phyloP scores from a whole-genome alignment of 2,329 filamentous ascomycete genomes.

The Diaporthe velutina region DNA sequence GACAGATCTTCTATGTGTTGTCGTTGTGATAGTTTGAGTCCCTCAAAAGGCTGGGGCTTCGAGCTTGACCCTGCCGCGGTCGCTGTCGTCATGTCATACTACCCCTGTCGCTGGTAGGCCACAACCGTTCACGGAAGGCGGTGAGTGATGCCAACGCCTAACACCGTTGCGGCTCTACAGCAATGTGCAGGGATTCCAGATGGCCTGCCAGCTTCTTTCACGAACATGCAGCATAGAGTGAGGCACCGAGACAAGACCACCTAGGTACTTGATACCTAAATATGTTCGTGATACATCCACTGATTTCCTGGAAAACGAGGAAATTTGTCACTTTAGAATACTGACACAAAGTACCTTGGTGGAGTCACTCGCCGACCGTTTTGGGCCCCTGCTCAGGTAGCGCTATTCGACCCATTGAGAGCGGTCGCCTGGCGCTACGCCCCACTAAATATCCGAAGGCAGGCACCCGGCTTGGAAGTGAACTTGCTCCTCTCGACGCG shows the following conservation, averaged over 20 bases:
- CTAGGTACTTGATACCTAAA: too few species aligned
- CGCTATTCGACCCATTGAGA: not conserved
- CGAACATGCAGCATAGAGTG: not conserved
- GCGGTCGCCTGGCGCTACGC: not conserved
- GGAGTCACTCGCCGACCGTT: not conserved
- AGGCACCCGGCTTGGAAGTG: not conserved
- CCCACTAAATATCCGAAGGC: not conserved
- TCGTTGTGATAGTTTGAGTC: constrained; percentile 4
- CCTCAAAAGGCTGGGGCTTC: not conserved
- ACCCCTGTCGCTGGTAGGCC: not conserved
- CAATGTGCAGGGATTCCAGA: not conserved
- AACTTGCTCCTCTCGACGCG: not conserved
- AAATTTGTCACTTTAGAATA: not conserved
- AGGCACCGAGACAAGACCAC: not conserved
- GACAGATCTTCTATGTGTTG: not conserved
- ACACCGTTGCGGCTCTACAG: not conserved
- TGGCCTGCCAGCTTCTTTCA: not conserved
- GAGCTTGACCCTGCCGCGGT: constrained; percentile 7
- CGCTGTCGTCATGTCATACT: constrained; percentile 12
- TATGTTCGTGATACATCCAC: too few species aligned
- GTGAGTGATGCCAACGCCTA: not conserved
- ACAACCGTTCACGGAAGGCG: constrained; percentile 7
- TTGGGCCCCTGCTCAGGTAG: not conserved
- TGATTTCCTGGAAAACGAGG: not conserved
- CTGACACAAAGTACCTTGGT: too few species aligned